Percentiles rank a stretch among this genome's conserved stretches.
Evolutionary conservation across 192 early-diverging fungal genomes (phyloP).

Genomic region (Cladochytrium replicatum): DNA sequence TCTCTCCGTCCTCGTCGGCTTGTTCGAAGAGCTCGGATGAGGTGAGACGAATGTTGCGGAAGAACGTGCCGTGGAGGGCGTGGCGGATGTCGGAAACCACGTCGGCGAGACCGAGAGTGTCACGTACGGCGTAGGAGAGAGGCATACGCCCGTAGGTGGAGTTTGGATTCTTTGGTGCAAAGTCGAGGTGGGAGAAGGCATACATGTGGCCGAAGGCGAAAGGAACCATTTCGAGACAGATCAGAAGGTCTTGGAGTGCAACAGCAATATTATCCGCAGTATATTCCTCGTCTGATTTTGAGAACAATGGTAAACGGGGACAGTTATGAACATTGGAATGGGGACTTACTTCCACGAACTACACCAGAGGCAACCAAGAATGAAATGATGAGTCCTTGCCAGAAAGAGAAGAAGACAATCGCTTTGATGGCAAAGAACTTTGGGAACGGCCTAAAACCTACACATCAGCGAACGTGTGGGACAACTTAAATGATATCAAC

Average conservation of each 20-base stretch:
- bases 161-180: conserved; percentile 61
- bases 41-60: conserved; percentile 67
- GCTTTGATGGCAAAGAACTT: conserved; percentile 93
- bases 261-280: conserved; percentile 61
- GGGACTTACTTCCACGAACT: conserved; percentile 60
- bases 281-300: conserved; percentile 25
- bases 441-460: conserved; percentile 62
- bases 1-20: conserved; percentile 38
- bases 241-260: conserved; percentile 81
- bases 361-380: conserved; percentile 65
- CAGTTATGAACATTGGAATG: too few relatives aligned
- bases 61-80: conserved; percentile 65
- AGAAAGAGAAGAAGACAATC: conserved; percentile 90
- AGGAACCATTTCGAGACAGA: conserved; percentile 83
- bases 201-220: conserved; percentile 71
- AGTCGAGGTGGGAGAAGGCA: conserved; percentile 69
- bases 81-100: conserved; percentile 70
- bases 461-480: too few relatives aligned
- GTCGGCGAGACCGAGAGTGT: conserved; percentile 75
- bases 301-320: not conserved
- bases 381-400: conserved; percentile 75
- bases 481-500: not conserved
- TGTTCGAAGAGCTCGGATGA: not conserved
- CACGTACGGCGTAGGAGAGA: conserved; percentile 65
- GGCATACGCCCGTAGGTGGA: conserved; percentile 64